Evolutionary conservation across 1,284 basidiomycete species (phyloP), one percentile per base, ranked within the genome.

Genomic region (Butyriboletus appendiculatus): DNA sequence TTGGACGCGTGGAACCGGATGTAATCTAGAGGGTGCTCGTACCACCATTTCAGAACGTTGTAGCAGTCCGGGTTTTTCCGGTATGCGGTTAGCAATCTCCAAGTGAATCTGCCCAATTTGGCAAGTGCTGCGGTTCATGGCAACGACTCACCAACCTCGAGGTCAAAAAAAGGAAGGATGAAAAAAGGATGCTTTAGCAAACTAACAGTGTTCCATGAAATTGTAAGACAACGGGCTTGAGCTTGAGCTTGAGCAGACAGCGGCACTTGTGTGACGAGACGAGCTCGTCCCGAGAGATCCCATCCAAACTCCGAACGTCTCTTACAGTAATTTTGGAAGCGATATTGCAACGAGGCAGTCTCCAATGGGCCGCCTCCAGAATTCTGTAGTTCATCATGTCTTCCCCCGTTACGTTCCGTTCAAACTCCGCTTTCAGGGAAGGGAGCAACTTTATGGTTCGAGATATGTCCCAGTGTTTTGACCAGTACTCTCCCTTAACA

Each of bases 401-500:
- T 14, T 28, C 22, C n/a, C n/a, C 22, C 34, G 12, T 26, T 53
- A 28, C 26, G 28, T 35, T 15, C 15, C 30, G 30, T 65, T 61
- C 18, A 50, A 48, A 45, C 63, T 61, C 63, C 61, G 60, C n/a
- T 33, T 37, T 43, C 41, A 39, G 7, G 22, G 32, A 14, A 43
- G 28, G 28, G 28, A 28, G 28, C 28, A 28, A 28, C 9, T 10
- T 10, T n/a, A 45, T 49, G 52, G 55, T 48, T 56, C 53, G 38
- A 48, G 62, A 61, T 59, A 53, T 55, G 54, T 38, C 53, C 59
- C 60, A 63, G 42, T 62, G 34, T 26, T 43, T 50, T 38, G 33
- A 37, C 42, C 22, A 2, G 22, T n/a, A n/a, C n/a, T 26, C 44
- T 48, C 48, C 45, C 55, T 50, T 44, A 39, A 38, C 42, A 41